Conservation (phyloP, 148 eudicot genomes). For the Rhododendron simsii region DNA sequence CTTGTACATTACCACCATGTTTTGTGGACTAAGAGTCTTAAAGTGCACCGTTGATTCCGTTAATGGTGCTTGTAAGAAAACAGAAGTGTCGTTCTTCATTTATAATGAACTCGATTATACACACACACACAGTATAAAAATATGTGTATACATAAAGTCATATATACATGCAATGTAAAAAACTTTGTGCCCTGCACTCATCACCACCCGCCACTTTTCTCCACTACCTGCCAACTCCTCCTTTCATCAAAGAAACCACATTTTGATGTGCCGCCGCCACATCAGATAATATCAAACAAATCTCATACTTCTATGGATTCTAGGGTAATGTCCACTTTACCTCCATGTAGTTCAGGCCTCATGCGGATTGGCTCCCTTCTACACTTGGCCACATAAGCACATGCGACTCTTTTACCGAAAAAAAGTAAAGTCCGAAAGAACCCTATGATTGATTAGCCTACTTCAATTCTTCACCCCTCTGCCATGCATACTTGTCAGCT, state of each 20-base stretch:
- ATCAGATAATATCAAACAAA: background rate
- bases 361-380: background rate
- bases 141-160: background rate
- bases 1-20: background rate
- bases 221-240: background rate
- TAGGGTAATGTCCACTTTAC: background rate
- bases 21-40: background rate
- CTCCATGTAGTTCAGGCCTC: background rate
- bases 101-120: background rate
- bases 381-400: background rate
- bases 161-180: background rate
- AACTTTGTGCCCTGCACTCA: background rate
- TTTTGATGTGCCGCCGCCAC: background rate
- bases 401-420: background rate
- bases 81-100: background rate
- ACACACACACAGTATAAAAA: no score
- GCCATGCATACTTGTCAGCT: background rate
- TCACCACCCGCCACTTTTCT: background rate
- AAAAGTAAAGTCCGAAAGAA: background rate
- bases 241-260: background rate
- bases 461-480: background rate
- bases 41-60: background rate
- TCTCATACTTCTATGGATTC: background rate
- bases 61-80: background rate
- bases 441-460: background rate